These are phyloP conservation scores for Monosporascus sp. DNA, from an alignment of 2,329 filamentous ascomycete species.

Conservation along the genomic window DNA sequence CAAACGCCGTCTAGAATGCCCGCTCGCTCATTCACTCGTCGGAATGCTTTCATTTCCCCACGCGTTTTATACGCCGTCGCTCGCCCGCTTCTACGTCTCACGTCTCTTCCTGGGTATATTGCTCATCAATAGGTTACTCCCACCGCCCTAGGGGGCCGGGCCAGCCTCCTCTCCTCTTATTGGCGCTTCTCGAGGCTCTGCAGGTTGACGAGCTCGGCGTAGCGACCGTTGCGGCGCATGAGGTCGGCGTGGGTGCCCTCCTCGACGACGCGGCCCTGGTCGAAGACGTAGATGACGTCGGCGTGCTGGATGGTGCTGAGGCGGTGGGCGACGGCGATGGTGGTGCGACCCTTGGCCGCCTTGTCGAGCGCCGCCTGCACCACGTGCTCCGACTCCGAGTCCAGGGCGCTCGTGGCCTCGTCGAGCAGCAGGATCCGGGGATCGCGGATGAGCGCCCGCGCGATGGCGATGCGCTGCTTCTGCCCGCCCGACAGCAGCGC, in stretches of 20 bases:
- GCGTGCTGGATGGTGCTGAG: constrained; percentile 92
- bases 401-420: constrained; percentile 74
- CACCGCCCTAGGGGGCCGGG: neutral
- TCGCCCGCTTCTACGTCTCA: too few species aligned
- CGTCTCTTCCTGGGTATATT: neutral
- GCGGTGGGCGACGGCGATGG: constrained; percentile 89
- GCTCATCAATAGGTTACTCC: neutral
- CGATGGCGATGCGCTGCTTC: constrained; percentile 92
- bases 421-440: constrained; percentile 82
- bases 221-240: constrained; percentile 64
- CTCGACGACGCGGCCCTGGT: constrained; percentile 81
- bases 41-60: too few species aligned
- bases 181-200: constrained; percentile 65
- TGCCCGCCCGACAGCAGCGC: constrained; percentile 83
- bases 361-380: constrained; percentile 77
- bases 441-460: constrained; percentile 82
- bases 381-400: constrained; percentile 71
- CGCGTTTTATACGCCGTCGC: too few species aligned
- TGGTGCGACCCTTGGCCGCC: constrained; percentile 79
- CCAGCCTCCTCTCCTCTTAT: constrained; percentile 4
- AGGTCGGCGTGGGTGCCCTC: constrained; percentile 72
- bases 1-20: too few species aligned
- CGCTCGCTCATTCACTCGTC: too few species aligned
- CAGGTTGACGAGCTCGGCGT: constrained; percentile 73
- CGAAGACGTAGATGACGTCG: constrained; percentile 94